A percentile compares a stretch with the other conserved stretches of the same genome.
These are phyloP conservation scores for Naegleria lovaniensis DNA, from an alignment of 208 protist species.

Conservation along the genomic window DNA sequence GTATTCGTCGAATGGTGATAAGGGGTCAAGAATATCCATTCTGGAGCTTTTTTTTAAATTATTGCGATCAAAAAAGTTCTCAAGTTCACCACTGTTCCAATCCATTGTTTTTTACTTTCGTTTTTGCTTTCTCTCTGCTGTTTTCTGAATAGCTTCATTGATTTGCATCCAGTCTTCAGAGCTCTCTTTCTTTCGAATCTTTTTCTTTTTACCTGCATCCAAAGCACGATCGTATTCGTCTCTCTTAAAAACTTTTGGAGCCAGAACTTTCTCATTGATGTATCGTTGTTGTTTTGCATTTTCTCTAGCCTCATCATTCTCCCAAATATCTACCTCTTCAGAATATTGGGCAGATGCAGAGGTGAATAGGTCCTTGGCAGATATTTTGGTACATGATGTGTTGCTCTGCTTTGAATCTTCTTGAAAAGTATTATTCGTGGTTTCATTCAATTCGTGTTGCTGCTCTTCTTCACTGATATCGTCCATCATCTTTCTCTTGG, in stretches of 20 bases:
- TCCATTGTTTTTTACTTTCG: no score
- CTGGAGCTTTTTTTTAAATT: no score
- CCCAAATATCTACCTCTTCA: background rate
- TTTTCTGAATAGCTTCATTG: background rate
- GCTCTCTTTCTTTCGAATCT: background rate
- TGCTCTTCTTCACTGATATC: background rate
- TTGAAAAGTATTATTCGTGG: no score
- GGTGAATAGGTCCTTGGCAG: background rate
- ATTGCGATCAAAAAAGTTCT: no score
- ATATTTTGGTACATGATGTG: background rate
- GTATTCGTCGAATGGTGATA: no score
- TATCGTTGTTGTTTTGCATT: background rate
- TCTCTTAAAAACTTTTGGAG: background rate
- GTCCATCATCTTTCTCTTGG: background rate
- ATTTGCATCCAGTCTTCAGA: background rate
- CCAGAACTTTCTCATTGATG: background rate
- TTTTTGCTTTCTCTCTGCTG: background rate
- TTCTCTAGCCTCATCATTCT: background rate
- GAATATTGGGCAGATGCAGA: background rate
- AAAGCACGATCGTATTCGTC: background rate
- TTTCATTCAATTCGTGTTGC: background rate
- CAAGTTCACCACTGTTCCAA: no score
- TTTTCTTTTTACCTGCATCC: constrained; percentile 1
- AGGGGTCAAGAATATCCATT: no score
- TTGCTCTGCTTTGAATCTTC: background rate